Evolutionary conservation across 805 yeast genomes (phyloP), one percentile per base, ranked within the genome.

Genomic region (Kregervanrija delftensis): DNA sequence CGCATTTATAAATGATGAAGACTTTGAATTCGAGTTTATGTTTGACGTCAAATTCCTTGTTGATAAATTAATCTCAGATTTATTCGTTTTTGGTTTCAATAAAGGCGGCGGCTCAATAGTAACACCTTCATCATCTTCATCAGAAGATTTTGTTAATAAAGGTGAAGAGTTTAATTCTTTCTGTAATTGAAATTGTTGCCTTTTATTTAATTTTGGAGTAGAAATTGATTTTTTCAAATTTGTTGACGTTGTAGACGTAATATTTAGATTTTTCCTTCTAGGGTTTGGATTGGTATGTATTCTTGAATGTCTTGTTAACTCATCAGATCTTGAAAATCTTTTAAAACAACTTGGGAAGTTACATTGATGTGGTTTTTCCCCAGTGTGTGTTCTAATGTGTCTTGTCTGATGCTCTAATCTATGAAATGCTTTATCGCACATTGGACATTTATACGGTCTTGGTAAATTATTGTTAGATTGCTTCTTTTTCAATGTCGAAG

Each of bases 311-410:
- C 96, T 72, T 11, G 96, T 88, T 46, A 88, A 72, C 66, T 88
- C 96, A 65, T 89, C 96, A 28, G 82, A 73, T 50, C 96, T 74
- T 46, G 85, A 76, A 59, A 88, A 88, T 50, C 84, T 72, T 63
- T 89, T 87, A 43, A 79, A 63, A 65, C 96, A 88, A n/a, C 86
- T 86, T 1, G 93, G 89, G 54, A 76, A 87, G 14, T 80, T 75
- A 64, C 96, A 88, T 41, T 79, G 81, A 59, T 86, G 93, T 2
- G 96, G 96, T 61, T 87, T 86, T 61, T 88, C 96, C 40, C 96
- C 96, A 0, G 96, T 88, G 66, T 88, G 96, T 9, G 96, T 88
- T 46, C 96, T 72, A 53, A 89, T 83, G 61, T 88, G 96, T 53
- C 96, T 74, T 11, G 95, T 88, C 60, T 86, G 95, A 63, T 88